Base-by-base conservation (phyloP, 116 monocot genomes). In the Papilionanthe hybrid region DNA sequence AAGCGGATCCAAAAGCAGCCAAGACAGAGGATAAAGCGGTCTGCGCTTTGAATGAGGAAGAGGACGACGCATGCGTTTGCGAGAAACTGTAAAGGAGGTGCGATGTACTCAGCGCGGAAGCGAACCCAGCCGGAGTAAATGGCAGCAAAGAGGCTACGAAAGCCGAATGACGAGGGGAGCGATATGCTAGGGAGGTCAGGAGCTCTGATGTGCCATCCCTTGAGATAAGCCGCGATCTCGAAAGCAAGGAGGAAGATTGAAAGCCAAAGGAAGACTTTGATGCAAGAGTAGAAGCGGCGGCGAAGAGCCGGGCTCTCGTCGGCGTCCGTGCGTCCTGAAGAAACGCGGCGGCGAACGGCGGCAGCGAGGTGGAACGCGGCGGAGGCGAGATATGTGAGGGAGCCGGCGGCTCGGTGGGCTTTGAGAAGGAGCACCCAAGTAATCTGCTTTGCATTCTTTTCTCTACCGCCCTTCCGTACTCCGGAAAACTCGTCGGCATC, bases 1-100 rank as follows among this genome's bases (percentile, higher is more conserved):
- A 95, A 20, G 82, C 90, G 92, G 82, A 95, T 91, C 91, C 91
- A 95, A 43, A 95, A 88, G 79, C 92, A 95, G 2, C 92, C 91
- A 9, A 92, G 72, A 76, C 95, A 92, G 75, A 92, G 76, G 6
- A 92, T 60, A 25, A 91, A 55, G 45, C 95, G 79, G 81, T 95
- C 95, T 27, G 89, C 42, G 2, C 90, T 90, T 66, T 95, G 95
- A 9, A 95, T 83, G 41, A 92, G 65, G 81, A 95, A 95, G 15
- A 95, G 79, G 55, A 89, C 25, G 25, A 95, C 82, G 42, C 95
- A 95, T 42, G 92, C 85, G 53, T 82, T 89, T 2, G 95, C 91
- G 84, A 95, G 77, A 17, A 60, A 32, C 65, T 89, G 87, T 49
- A 95, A 88, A 8, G 88, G 85, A 47, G 85, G 84, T 0, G 95